Conservation (phyloP, 805 yeast genomes). For the Schizosaccharomyces pombe region DNA sequence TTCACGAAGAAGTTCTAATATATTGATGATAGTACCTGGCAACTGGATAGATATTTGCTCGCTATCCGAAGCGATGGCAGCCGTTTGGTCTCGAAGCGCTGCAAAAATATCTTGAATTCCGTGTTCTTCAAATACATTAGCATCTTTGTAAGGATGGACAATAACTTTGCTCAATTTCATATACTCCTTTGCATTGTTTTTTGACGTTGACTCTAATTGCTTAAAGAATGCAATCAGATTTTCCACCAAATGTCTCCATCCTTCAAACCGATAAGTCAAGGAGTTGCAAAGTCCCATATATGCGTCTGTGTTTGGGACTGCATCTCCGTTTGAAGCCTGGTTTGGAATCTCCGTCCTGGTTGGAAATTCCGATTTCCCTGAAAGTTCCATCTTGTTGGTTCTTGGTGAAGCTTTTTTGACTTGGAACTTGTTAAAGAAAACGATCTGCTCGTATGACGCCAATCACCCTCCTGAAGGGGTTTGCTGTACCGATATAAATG, state of each 20-base stretch:
- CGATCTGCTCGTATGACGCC: too few relatives aligned
- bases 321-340: background rate
- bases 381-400: too few relatives aligned
- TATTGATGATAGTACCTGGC: background rate
- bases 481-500: too few relatives aligned
- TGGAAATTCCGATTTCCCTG: too few relatives aligned
- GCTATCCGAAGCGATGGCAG: background rate
- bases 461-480: too few relatives aligned
- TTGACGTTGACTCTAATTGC: background rate
- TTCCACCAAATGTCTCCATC: conserved; percentile 18
- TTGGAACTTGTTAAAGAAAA: too few relatives aligned
- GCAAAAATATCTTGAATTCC: conserved; percentile 1
- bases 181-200: background rate
- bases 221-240: conserved; percentile 3
- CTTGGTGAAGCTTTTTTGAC: too few relatives aligned
- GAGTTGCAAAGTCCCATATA: background rate
- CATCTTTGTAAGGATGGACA: background rate
- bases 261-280: conserved; percentile 15
- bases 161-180: background rate
- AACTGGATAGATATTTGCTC: background rate
- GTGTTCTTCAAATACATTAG: background rate
- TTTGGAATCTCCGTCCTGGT: background rate
- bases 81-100: background rate
- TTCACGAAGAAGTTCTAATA: conserved; percentile 18
- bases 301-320: conserved; percentile 1